phyloP scores from a whole-genome alignment of 306 rosid genomes.

The Vigna angularis region DNA sequence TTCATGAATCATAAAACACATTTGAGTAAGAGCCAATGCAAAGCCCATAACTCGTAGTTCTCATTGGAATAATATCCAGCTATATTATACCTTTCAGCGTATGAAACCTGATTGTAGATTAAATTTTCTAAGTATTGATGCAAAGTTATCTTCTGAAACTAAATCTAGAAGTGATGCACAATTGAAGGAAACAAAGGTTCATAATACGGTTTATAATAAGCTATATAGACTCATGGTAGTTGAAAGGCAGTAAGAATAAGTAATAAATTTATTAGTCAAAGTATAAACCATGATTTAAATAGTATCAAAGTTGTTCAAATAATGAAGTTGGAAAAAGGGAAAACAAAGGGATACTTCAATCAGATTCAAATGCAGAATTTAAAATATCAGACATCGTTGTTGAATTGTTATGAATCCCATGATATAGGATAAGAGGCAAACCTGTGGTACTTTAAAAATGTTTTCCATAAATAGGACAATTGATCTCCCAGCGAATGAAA shows the following conservation, averaged over 20 bases:
- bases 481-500: slow-evolving; percentile 76
- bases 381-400: neutral
- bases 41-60: neutral
- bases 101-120: slow-evolving; percentile 7
- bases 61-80: slow-evolving; percentile 24
- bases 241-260: neutral
- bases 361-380: slow-evolving; percentile 6
- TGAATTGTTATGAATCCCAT: slow-evolving; percentile 29
- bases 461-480: slow-evolving; percentile 80
- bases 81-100: slow-evolving; percentile 18
- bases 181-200: slow-evolving; percentile 17
- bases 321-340: neutral
- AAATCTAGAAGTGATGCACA: slow-evolving; percentile 25
- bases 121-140: slow-evolving; percentile 9
- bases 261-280: slow-evolving; percentile 12
- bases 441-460: slow-evolving; percentile 82
- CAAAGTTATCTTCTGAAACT: slow-evolving; percentile 35
- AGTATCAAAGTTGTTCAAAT: neutral
- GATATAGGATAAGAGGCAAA: slow-evolving; percentile 48
- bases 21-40: slow-evolving; percentile 19
- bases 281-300: neutral
- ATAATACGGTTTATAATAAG: slow-evolving; percentile 17
- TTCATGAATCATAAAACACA: slow-evolving; percentile 14
- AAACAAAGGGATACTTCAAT: neutral
- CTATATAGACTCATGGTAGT: neutral